A percentile compares a stretch with the other conserved stretches of the same genome.
phyloP scores from a whole-genome alignment of 768 basidiomycete genomes.

The Xanthoconium purpureum region DNA sequence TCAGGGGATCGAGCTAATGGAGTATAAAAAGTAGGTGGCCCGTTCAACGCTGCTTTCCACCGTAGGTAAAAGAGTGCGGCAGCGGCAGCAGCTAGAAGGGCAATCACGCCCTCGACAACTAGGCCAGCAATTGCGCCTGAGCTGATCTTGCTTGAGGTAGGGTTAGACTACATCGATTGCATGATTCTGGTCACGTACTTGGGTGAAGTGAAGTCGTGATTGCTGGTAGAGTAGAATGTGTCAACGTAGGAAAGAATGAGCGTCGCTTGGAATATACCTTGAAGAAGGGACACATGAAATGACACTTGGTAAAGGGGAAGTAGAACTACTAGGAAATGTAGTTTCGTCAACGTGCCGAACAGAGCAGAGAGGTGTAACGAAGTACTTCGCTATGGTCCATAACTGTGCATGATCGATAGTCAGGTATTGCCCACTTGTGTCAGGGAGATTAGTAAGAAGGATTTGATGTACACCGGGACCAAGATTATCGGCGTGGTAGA shows the following conservation, averaged over 20 bases:
- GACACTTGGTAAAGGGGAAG: neutral
- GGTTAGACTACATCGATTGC: neutral
- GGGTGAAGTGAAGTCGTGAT: neutral
- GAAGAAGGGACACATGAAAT: neutral
- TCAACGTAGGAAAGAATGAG: neutral
- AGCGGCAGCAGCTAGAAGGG: slow-evolving; percentile 9
- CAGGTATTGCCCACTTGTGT: slow-evolving; percentile 19
- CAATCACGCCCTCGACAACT: slow-evolving; percentile 12
- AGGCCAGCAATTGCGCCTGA: slow-evolving; percentile 26
- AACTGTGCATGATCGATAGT: slow-evolving; percentile 35
- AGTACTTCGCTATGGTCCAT: slow-evolving; percentile 19
- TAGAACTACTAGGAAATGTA: neutral
- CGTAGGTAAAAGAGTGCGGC: slow-evolving; percentile 23
- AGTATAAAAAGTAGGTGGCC: neutral
- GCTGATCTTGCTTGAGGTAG: slow-evolving; percentile 11
- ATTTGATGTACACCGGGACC: slow-evolving; percentile 39
- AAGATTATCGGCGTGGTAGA: slow-evolving; percentile 35
- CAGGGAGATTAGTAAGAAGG: slow-evolving; percentile 32
- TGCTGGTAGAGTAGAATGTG: neutral
- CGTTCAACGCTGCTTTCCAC: slow-evolving; percentile 15
- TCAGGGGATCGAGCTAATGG: slow-evolving; percentile 2
- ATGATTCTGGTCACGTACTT: slow-evolving; percentile 10
- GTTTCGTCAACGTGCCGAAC: neutral
- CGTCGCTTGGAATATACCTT: slow-evolving; percentile 4
- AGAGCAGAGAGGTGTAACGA: neutral